Evolutionary conservation across 345 rosid genomes (phyloP), one percentile per base, ranked within the genome.

Genomic region (Streptanthus diversifolius): DNA sequence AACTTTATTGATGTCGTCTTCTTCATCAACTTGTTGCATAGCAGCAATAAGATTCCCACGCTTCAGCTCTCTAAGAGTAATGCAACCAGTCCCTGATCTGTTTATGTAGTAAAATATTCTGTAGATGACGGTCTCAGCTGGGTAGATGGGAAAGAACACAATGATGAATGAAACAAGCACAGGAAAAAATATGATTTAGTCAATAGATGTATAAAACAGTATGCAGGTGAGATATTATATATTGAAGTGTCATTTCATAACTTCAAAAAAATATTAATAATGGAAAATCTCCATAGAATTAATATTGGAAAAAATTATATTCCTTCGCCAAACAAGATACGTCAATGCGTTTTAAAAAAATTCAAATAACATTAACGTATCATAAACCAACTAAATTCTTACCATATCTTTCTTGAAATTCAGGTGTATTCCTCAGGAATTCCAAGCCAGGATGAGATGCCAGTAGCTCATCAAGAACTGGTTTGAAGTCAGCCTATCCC

Each of bases 91-190:
- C 71, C 88, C 93, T 14, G 91, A 85, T 88, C 96, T 87, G 82
- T 88, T 91, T 67, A 83, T 79, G 83, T 86, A 75, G 85, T 87
- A 91, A 81, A 95, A 95, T 74, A 95, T 91, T 85, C 95, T 86
- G 90, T 89, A 90, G 84, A 91, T 83, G 72, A 93, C 97, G 51
- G 98, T 93, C 88, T 93, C 95, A 79, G 90, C 99, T 95, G 95
- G 69, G 51, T 60, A 76, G 64, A 71, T 43, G 59, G 74, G 63
- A 82, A 61, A 68, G 60, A 70, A 73, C 43, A 70, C 74, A 75
- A 25, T 40, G 22, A 68, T 52, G 43, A 68, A 68, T 61, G 51
- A 41, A 41, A 51, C 58, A 68, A 65, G 61, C 43, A 47, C 65
- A 54, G 7, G 70, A 25, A 58, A 66, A 61, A 70, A 45, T 69